Evolutionary conservation across 345 rosid genomes (phyloP), one percentile per base, ranked within the genome.

Genomic region (Combretum micranthum): DNA sequence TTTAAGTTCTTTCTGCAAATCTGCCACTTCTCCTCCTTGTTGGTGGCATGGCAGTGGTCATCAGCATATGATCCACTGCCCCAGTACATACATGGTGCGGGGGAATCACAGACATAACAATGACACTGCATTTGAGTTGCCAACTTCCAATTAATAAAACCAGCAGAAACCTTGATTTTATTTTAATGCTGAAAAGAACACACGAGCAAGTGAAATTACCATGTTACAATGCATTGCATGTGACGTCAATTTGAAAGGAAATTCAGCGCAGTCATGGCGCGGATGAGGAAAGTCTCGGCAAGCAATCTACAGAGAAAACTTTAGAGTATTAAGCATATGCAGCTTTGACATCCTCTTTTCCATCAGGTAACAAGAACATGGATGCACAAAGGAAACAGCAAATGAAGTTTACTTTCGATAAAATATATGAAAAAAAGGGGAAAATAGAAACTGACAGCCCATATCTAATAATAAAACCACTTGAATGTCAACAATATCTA

Each of bases 211-310:
- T 44, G 25, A 47, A 18, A 57, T 75, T 69, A 88, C 98, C 91
- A 77, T 74, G 64, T 75, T 72, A 64, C 98, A 91, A 45, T 80
- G 69, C 22, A 44, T 66, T 52, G 73, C 74, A 56, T 85, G 95
- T 14, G 77, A 69, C 15, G 83, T 79, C 23, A 83, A 79, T 59
- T 65, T 58, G 75, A 91, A 88, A 14, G 77, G 72, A 64, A 65
- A 88, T 54, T 72, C 78, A 61, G 72, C 86, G 60, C 98, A 91
- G 4, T 74, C 77, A 69, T 91, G 91, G 2, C 98, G 77, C 48
- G 95, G 73, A 68, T 91, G 96, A 63, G 96, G 96, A 39, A 71
- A 91, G 69, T 91, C 98, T 72, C 98, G 74, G 72, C 96, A 91
- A 8, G 96, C 96, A 75, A 91, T 63, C 96, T 91, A 77, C 75